phyloP scores from a whole-genome alignment of 192 early-diverging fungal genomes.

The Fimicolochytrium jonesii region DNA sequence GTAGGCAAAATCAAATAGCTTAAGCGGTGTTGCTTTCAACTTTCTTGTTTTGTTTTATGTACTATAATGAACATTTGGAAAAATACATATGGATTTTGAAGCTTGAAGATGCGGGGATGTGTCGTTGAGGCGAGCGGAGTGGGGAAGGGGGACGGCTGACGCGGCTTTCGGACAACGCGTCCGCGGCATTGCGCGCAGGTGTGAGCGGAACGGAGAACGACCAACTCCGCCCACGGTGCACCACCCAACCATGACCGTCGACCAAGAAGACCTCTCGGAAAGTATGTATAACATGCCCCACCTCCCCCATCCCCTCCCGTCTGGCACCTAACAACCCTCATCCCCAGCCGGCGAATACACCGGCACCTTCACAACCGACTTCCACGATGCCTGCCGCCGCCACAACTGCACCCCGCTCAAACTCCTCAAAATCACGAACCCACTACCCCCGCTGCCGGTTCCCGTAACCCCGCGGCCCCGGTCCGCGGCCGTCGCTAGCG shows the following conservation, averaged over 20 bases:
- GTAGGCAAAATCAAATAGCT: too few relatives aligned
- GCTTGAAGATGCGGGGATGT: too few relatives aligned
- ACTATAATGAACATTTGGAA: too few relatives aligned
- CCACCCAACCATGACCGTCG: constrained; percentile 1
- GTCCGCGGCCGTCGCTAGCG: not conserved
- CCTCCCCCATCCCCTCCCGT: not conserved
- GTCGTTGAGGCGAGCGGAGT: too few relatives aligned
- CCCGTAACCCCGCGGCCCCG: constrained; percentile 12
- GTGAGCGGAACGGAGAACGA: too few relatives aligned
- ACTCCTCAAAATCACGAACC: constrained; percentile 30
- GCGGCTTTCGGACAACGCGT: too few relatives aligned
- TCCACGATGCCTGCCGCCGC: constrained; percentile 30
- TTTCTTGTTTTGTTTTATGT: too few relatives aligned
- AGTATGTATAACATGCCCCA: not conserved
- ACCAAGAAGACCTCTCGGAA: not conserved
- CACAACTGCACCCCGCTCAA: constrained; percentile 19
- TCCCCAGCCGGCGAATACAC: constrained; percentile 20
- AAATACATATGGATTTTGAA: too few relatives aligned
- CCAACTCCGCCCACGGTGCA: not conserved
- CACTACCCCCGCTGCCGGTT: constrained; percentile 44
- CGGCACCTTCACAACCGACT: constrained; percentile 43
- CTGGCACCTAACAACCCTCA: not conserved
- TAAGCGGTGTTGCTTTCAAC: too few relatives aligned
- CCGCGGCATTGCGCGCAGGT: too few relatives aligned
- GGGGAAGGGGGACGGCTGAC: too few relatives aligned